These are phyloP conservation scores for Lineolata rhizophorae DNA, from an alignment of 495 filamentous ascomycete species.

Conservation along the genomic window DNA sequence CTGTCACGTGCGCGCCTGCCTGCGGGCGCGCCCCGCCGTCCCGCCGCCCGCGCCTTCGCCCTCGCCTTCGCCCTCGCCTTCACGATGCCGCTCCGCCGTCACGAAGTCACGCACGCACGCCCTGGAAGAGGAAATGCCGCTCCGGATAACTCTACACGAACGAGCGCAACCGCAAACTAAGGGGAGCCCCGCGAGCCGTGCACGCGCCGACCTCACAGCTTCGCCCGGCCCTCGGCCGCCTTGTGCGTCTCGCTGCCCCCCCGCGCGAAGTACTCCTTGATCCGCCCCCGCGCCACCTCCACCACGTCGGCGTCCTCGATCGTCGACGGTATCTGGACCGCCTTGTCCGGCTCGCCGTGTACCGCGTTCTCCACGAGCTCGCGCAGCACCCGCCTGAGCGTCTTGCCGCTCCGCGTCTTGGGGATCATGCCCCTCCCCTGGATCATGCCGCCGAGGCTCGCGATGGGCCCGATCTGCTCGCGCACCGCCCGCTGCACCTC, in stretches of 20 bases:
- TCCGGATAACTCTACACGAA: too few species aligned
- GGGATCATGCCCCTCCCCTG: constrained; percentile 78
- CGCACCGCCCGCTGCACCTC: constrained; percentile 44
- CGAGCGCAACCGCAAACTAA: too few species aligned
- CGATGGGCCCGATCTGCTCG: constrained; percentile 75
- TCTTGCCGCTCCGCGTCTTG: constrained; percentile 78
- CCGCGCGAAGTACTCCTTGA: constrained; percentile 35
- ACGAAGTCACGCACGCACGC: too few species aligned
- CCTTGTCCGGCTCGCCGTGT: constrained; percentile 26
- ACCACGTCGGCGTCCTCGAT: constrained; percentile 37
- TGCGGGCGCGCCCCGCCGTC: too few species aligned
- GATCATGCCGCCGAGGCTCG: constrained; percentile 63
- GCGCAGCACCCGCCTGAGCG: constrained; percentile 52
- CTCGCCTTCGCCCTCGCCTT: too few species aligned
- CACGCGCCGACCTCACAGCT: constrained; percentile 15
- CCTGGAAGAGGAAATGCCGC: too few species aligned
- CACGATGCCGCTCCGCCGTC: too few species aligned
- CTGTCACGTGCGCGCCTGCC: too few species aligned
- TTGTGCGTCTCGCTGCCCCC: constrained; percentile 24
- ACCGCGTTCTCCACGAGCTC: constrained; percentile 52
- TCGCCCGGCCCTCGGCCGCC: constrained; percentile 32
- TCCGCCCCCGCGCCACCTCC: constrained; percentile 28
- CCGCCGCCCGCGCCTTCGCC: too few species aligned
- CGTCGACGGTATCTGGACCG: constrained; percentile 33
- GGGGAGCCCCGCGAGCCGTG: too few species aligned